Percentiles rank a stretch among this genome's conserved stretches.
phyloP scores from a whole-genome alignment of 257 asterid genomes.

The Leonotis leonurus region DNA sequence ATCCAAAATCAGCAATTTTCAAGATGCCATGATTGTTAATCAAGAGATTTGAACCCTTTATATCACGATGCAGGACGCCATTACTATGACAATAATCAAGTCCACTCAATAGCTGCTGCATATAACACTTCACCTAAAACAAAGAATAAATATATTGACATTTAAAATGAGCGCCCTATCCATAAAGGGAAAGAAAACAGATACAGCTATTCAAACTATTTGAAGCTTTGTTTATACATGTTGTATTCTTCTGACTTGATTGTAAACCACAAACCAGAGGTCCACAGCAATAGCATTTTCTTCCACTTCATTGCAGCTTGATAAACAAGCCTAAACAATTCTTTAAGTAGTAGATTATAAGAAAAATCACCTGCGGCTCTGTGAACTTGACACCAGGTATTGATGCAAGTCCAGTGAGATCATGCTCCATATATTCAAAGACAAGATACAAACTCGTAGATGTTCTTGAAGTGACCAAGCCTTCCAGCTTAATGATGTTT shows the following conservation, averaged over 20 bases:
- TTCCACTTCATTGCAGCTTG: not conserved
- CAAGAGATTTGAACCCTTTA: constrained; percentile 83
- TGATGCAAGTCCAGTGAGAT: constrained; percentile 83
- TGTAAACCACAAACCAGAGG: no score
- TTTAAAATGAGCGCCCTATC: not conserved
- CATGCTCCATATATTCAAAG: constrained; percentile 95
- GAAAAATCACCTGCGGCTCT: constrained; percentile 63
- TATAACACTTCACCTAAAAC: constrained; percentile 74
- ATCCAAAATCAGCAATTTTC: constrained; percentile 92
- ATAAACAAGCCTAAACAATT: not conserved
- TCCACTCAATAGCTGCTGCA: constrained; percentile 84
- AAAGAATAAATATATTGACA: not conserved
- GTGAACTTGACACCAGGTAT: constrained; percentile 69
- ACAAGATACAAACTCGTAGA: constrained; percentile 75
- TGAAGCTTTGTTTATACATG: not conserved
- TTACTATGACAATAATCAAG: constrained; percentile 70
- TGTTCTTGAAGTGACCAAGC: constrained; percentile 67
- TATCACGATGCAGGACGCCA: constrained; percentile 83
- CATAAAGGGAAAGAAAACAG: not conserved
- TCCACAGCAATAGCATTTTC: not conserved
- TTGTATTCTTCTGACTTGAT: no score
- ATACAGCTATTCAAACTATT: not conserved
- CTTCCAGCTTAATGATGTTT: constrained; percentile 74
- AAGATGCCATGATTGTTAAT: constrained; percentile 66
- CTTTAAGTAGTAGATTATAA: not conserved